Conservation (phyloP, 1,284 basidiomycete species). For the Leucoagaricus sp. region DNA sequence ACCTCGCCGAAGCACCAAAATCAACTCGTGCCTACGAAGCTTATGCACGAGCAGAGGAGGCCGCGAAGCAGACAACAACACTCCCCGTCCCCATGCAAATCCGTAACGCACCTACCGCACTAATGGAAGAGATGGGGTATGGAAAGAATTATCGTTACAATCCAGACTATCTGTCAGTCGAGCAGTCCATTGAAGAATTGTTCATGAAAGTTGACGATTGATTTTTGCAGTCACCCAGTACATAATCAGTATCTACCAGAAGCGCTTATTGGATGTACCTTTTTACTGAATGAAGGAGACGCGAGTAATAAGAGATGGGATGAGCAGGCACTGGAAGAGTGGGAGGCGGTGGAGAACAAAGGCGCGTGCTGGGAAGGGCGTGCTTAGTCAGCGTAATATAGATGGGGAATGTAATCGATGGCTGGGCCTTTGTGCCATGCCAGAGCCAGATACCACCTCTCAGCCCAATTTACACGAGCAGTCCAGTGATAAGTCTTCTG, state of each 20-base stretch:
- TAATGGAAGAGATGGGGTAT: slow-evolving; percentile 86
- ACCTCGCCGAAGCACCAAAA: slow-evolving; percentile 83
- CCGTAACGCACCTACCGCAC: slow-evolving; percentile 83
- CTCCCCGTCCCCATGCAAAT: slow-evolving; percentile 76
- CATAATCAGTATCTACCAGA: slow-evolving; percentile 62
- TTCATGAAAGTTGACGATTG: slow-evolving; percentile 5
- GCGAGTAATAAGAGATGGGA: slow-evolving; percentile 68
- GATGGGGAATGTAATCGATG: neutral
- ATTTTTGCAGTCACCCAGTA: slow-evolving; percentile 63
- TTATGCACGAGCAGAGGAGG: slow-evolving; percentile 71
- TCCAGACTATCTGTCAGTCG: slow-evolving; percentile 67
- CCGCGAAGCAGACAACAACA: slow-evolving; percentile 53
- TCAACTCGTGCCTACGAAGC: slow-evolving; percentile 80
- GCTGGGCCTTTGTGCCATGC: neutral
- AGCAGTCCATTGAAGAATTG: neutral
- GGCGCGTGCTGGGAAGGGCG: slow-evolving; percentile 69
- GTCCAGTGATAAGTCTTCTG: neutral
- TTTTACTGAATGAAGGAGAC: slow-evolving; percentile 59
- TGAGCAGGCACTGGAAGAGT: slow-evolving; percentile 65
- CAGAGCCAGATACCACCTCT: too few relatives aligned
- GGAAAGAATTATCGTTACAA: slow-evolving; percentile 78
- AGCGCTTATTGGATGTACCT: slow-evolving; percentile 42
- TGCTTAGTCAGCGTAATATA: slow-evolving; percentile 13
- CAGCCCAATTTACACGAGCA: too few relatives aligned
- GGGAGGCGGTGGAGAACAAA: slow-evolving; percentile 71